Percentiles rank a stretch among this genome's conserved stretches.
Conservation (phyloP, 441 rosid genomes). For the Euphorbia schlechtendalii region DNA sequence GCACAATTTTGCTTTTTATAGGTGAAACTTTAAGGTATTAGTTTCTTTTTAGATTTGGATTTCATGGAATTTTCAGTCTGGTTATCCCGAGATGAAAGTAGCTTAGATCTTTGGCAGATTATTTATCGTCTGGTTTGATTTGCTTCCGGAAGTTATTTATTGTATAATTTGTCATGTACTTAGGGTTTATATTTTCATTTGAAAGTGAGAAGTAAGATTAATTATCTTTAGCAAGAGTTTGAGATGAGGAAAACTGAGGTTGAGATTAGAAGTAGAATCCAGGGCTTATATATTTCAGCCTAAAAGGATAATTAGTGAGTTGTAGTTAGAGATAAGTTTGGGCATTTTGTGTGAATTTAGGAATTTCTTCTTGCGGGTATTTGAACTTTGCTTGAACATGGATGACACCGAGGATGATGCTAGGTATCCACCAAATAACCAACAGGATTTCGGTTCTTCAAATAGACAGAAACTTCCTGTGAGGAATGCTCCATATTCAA, state of each 20-base stretch:
- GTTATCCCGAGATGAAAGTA: conserved; percentile 6
- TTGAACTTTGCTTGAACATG: conserved; percentile 39
- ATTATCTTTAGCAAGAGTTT: neutral
- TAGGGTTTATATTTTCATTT: neutral
- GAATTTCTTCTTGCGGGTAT: conserved; percentile 13
- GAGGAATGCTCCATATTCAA: conserved; percentile 30
- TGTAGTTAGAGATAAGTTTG: conserved; percentile 4
- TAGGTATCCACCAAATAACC: conserved; percentile 48
- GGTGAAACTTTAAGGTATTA: conserved; percentile 1
- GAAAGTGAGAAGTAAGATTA: neutral
- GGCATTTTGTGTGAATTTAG: conserved; percentile 10
- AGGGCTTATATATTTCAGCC: too few species aligned
- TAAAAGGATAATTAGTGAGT: neutral
- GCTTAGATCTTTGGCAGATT: conserved; percentile 6
- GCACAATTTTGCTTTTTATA: neutral
- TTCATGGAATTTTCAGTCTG: neutral
- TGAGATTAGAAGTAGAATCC: too few species aligned
- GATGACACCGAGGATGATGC: conserved; percentile 73
- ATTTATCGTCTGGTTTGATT: conserved; percentile 4
- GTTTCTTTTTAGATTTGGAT: neutral
- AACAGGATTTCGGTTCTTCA: conserved; percentile 37
- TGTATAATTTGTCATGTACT: neutral
- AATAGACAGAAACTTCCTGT: conserved; percentile 56
- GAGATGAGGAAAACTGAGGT: too few species aligned
- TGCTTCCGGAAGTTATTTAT: neutral